These are phyloP conservation scores for Dovyalis caffra DNA, from an alignment of 345 rosid species.

Conservation along the genomic window DNA sequence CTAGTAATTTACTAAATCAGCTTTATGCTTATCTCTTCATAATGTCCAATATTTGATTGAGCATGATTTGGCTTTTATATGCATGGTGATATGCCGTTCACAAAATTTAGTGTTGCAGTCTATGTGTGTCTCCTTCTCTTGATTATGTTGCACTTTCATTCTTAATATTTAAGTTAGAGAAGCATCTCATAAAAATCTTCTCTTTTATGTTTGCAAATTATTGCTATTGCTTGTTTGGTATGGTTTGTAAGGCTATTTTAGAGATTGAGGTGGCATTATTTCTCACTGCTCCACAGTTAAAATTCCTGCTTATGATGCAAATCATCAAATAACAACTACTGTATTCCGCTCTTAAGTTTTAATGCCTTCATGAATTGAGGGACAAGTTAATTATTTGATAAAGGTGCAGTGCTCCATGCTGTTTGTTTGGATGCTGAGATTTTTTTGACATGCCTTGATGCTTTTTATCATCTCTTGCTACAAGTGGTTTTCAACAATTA, in stretches of 20 bases:
- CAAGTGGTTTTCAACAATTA: neutral
- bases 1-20: conserved; percentile 1
- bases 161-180: neutral
- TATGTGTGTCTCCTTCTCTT: neutral
- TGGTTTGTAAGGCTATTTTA: neutral
- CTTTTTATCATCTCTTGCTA: neutral
- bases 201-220: neutral
- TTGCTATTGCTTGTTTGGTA: neutral
- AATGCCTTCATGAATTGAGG: neutral
- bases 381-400: neutral
- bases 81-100: neutral
- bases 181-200: neutral
- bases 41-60: too few species aligned
- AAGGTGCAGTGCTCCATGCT: neutral
- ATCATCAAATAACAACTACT: neutral
- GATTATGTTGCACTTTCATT: neutral
- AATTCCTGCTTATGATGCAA: neutral
- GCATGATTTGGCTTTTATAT: neutral
- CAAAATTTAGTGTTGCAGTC: neutral
- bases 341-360: neutral
- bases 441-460: neutral
- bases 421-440: neutral
- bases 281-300: neutral
- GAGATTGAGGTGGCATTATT: neutral
- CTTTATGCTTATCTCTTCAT: conserved; percentile 5